phyloP scores from a whole-genome alignment of 306 rosid genomes.

The Fragaria vesca region DNA sequence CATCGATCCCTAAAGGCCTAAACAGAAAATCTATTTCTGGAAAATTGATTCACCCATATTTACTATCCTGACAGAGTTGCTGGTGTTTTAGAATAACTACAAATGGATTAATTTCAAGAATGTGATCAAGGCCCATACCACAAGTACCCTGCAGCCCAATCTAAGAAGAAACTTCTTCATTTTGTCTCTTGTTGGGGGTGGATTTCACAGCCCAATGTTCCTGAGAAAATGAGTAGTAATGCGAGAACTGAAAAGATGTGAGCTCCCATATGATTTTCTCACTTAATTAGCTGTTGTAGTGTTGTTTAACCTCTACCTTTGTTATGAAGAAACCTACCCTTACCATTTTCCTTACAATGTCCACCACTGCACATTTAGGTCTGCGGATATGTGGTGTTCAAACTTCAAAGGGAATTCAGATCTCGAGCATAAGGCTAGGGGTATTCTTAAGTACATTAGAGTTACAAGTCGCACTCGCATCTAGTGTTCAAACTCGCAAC shows the following conservation, averaged over 20 bases:
- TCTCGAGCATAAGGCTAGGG: too few relatives aligned
- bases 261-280: not conserved
- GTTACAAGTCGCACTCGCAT: too few relatives aligned
- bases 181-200: not conserved
- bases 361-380: not conserved
- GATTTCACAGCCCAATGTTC: not conserved
- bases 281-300: too few relatives aligned
- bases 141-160: not conserved
- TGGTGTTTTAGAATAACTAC: not conserved
- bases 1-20: not conserved
- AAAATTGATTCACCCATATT: too few relatives aligned
- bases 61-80: not conserved
- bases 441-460: too few relatives aligned
- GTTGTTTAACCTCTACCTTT: too few relatives aligned
- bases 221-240: not conserved
- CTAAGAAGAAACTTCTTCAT: not conserved
- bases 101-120: not conserved
- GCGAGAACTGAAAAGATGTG: not conserved
- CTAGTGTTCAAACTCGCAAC: too few relatives aligned
- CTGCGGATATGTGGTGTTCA: too few relatives aligned
- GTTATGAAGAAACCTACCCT: not conserved
- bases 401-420: too few relatives aligned
- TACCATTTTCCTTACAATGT: too few relatives aligned
- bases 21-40: not conserved
- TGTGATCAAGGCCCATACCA: not conserved